Base-by-base conservation (phyloP, 305 asterid species). In the Salvia sclarea region DNA sequence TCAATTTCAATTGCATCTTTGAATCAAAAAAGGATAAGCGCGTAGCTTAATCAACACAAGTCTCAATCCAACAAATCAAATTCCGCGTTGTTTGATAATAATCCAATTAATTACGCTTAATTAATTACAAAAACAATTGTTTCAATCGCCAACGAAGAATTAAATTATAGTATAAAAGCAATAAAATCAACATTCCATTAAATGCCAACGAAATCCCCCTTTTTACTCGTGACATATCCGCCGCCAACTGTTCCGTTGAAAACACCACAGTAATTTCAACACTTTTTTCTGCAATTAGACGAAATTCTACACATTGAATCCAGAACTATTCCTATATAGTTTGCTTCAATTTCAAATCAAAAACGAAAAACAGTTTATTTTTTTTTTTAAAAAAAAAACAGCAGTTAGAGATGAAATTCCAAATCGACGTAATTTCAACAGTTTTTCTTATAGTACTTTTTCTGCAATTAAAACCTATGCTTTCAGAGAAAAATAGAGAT, bases 301-400 rank as follows among this genome's bases (percentile, higher is more conserved):
- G 45, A 6, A 38, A 68, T 17, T n/a, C 81, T 71, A 66, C 61
- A 72, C 77, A 76, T 0, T 6, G 45, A 17, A 61, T 31, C 70
- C 49, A 73, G 64, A 49, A 45, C 64, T 67, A 75, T 43, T 21
- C 67, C 79, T 78, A 75, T 60, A 9, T 3, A 65, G n/a, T n/a
- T 70, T 30, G 58, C 69, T 48, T 45, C 17, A 61, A 43, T 44
- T 43, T 55, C 49, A 38, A 45, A 4, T 2, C 49, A 37, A 59
- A 58, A 61, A 20, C 5, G 6, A 58, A 30, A 12, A 43, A 12
- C 0, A 12, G 14, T n/a, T n/a, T n/a, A n/a, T n/a, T n/a, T n/a
- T n/a, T n/a, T n/a, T n/a, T n/a, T n/a, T 61, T 4, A 31, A 8
- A 4, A 30, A 30, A 37, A 38, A 49, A 49, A 28, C 49, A 58